Evolutionary conservation across 1,139 yeast species (phyloP).

Genomic region (Torulaspora globosa): DNA sequence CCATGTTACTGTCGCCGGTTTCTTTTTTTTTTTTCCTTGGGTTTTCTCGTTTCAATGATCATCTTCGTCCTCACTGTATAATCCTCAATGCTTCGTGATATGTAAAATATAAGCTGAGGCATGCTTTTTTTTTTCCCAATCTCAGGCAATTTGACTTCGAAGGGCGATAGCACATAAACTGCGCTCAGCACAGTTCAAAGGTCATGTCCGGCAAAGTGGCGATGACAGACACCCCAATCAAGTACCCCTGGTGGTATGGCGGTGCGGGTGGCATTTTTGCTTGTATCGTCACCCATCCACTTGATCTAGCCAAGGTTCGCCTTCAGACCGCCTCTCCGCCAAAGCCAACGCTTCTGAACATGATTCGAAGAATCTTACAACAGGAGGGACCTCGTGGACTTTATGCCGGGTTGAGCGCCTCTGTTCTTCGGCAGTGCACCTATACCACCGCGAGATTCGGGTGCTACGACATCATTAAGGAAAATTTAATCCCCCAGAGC

Average conservation of each 20-base stretch:
- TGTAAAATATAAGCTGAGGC: not conserved
- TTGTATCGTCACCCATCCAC: constrained; percentile 66
- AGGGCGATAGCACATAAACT: not conserved
- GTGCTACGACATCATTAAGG: constrained; percentile 71
- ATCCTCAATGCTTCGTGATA: too few relatives aligned
- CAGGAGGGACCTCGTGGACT: constrained; percentile 3
- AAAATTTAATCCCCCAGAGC: constrained; percentile 42
- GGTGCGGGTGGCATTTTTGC: constrained; percentile 69
- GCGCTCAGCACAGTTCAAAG: not conserved
- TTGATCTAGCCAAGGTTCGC: constrained; percentile 77
- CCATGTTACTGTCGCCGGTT: too few relatives aligned
- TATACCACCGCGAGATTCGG: constrained; percentile 86
- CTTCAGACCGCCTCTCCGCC: constrained; percentile 63
- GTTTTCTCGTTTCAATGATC: too few relatives aligned
- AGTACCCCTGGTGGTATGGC: constrained; percentile 54
- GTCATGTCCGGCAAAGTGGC: not conserved
- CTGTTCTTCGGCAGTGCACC: constrained; percentile 79
- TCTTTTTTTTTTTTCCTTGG: too few relatives aligned
- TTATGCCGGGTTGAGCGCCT: constrained; percentile 74
- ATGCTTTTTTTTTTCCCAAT: not conserved
- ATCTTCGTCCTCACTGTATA: too few relatives aligned
- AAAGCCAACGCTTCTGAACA: constrained; percentile 56
- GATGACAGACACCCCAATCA: constrained; percentile 13
- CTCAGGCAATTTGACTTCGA: not conserved
- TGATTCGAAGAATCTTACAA: constrained; percentile 33